Conservation (phyloP, 2,329 filamentous ascomycete genomes). For the Fonsecaea erecta region DNA sequence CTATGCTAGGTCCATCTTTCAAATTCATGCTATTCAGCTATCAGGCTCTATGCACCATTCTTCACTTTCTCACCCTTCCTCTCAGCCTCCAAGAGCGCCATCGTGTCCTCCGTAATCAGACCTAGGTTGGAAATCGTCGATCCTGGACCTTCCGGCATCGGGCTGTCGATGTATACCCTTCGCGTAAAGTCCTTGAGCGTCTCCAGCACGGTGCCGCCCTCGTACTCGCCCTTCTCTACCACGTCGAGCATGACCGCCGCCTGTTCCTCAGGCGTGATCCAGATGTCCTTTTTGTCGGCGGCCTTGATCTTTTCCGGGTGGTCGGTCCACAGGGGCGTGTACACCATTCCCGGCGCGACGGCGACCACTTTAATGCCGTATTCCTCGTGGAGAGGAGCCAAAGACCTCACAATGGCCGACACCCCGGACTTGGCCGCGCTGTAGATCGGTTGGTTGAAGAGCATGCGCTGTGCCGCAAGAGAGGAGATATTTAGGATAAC, state of each 20-base stretch:
- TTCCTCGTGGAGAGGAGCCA: slow-evolving; percentile 54
- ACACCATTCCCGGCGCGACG: slow-evolving; percentile 64
- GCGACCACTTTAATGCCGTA: slow-evolving; percentile 63
- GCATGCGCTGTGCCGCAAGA: slow-evolving; percentile 50
- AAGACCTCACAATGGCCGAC: slow-evolving; percentile 54
- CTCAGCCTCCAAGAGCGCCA: slow-evolving; percentile 14
- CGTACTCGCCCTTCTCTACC: slow-evolving; percentile 50
- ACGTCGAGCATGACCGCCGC: slow-evolving; percentile 48
- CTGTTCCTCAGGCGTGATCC: slow-evolving; percentile 65
- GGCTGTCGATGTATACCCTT: slow-evolving; percentile 46
- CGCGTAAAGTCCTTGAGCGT: slow-evolving; percentile 58
- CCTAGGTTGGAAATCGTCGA: slow-evolving; percentile 9
- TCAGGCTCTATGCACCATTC: background rate
- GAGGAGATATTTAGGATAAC: slow-evolving; percentile 54
- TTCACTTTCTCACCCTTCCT: slow-evolving; percentile 3
- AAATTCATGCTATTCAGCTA: background rate
- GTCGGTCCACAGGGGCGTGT: slow-evolving; percentile 65
- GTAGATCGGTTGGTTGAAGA: slow-evolving; percentile 53
- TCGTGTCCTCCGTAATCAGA: slow-evolving; percentile 7
- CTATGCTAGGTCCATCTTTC: background rate
- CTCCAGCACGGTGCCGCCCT: slow-evolving; percentile 57
- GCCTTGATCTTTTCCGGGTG: slow-evolving; percentile 63
- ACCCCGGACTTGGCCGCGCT: slow-evolving; percentile 55
- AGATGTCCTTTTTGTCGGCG: slow-evolving; percentile 56
- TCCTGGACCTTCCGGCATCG: slow-evolving; percentile 12